Conservation (phyloP, 2,329 filamentous ascomycete genomes). For the Pseudogymnoascus sp. region DNA sequence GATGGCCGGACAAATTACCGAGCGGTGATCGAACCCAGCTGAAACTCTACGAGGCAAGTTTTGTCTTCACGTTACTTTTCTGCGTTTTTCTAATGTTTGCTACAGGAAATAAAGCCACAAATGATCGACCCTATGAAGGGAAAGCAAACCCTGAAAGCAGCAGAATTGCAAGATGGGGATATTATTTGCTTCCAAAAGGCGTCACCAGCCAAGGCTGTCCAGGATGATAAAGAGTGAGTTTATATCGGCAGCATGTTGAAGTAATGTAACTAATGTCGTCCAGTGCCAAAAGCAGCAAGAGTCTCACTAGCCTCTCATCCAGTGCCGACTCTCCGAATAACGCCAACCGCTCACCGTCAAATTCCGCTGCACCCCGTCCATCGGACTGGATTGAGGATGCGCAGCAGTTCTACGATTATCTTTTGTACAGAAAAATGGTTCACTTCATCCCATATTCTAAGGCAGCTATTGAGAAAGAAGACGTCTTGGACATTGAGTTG, state of each 20-base stretch:
- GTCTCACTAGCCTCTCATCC: neutral
- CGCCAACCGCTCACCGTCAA: neutral
- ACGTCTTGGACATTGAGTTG: slow-evolving; percentile 65
- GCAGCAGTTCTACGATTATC: slow-evolving; percentile 84
- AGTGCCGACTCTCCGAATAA: neutral
- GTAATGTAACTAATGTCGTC: slow-evolving; percentile 37
- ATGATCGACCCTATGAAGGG: slow-evolving; percentile 95
- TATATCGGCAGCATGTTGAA: slow-evolving; percentile 25
- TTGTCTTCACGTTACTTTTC: neutral
- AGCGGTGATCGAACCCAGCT: slow-evolving; percentile 51
- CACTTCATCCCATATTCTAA: slow-evolving; percentile 63
- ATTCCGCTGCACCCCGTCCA: neutral
- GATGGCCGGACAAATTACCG: slow-evolving; percentile 68
- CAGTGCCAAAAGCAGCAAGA: neutral
- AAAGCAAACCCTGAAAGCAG: slow-evolving; percentile 79
- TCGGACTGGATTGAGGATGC: slow-evolving; percentile 59
- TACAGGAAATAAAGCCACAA: slow-evolving; percentile 82
- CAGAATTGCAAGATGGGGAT: slow-evolving; percentile 93
- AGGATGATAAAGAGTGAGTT: slow-evolving; percentile 21
- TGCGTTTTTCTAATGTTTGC: slow-evolving; percentile 19
- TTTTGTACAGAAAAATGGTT: slow-evolving; percentile 73
- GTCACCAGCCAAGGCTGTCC: slow-evolving; percentile 33
- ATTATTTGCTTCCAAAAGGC: slow-evolving; percentile 88
- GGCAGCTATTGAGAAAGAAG: slow-evolving; percentile 49
- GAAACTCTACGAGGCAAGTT: slow-evolving; percentile 64